Evolutionary conservation across 2,329 filamentous ascomycete species (phyloP).

Genomic region (Diaporthe velutina): DNA sequence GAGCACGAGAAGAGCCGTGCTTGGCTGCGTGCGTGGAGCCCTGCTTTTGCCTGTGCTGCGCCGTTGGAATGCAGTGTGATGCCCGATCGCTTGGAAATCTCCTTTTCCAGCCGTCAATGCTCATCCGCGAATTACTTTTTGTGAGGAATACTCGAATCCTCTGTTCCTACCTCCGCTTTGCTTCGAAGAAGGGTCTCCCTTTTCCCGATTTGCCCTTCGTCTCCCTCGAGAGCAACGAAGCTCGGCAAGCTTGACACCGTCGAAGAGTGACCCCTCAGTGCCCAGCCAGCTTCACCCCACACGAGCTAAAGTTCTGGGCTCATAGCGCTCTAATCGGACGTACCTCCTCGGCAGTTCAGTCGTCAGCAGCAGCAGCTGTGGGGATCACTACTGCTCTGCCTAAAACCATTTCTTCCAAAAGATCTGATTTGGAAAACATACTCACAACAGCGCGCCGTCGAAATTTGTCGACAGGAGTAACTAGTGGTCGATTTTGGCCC

Average conservation of each 20-base stretch:
- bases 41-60: background rate
- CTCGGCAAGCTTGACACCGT: background rate
- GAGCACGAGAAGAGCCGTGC: conserved; percentile 23
- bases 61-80: conserved; percentile 25
- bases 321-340: background rate
- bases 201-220: background rate
- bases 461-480: background rate
- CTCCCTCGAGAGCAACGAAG: background rate
- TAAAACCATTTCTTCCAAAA: background rate
- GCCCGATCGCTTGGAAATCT: conserved; percentile 8
- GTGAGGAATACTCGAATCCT: background rate
- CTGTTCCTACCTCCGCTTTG: background rate
- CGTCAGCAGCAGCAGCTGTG: background rate
- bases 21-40: background rate
- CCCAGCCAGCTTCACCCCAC: conserved; percentile 29
- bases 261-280: conserved; percentile 10
- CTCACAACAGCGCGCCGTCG: background rate
- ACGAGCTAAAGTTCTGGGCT: conserved; percentile 10
- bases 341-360: conserved; percentile 8
- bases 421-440: background rate
- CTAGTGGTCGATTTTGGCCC: background rate
- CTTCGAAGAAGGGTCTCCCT: background rate
- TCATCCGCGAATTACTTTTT: background rate
- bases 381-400: background rate
- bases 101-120: conserved; percentile 24